A percentile compares a stretch with the other conserved stretches of the same genome.
phyloP scores from a whole-genome alignment of 176 grass and related monocot genomes.

The Cenchrus americanus region DNA sequence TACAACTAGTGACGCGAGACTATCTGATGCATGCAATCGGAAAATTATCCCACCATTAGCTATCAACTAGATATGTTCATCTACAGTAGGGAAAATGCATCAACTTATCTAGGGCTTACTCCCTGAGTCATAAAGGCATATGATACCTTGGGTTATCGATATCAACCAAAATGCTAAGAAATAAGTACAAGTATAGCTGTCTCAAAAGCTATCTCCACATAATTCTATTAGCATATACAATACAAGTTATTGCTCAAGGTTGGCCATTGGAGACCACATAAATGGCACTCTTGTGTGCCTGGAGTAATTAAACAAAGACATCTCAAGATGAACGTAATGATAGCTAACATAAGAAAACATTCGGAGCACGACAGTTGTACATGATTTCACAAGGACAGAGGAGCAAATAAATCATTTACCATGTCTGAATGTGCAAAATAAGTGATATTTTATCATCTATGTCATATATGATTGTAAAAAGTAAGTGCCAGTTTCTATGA shows the following conservation, averaged over 20 bases:
- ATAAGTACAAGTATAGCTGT: neutral
- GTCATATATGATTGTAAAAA: neutral
- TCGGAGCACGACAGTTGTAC: neutral
- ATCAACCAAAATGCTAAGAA: neutral
- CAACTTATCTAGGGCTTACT: neutral
- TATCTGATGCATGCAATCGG: neutral
- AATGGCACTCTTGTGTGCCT: neutral
- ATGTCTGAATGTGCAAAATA: neutral
- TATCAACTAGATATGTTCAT: neutral
- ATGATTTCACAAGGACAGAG: neutral
- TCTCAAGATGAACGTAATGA: neutral
- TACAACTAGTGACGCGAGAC: neutral
- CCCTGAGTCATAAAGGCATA: neutral
- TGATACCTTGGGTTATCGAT: neutral
- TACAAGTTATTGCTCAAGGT: neutral
- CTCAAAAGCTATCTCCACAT: neutral
- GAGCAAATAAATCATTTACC: neutral
- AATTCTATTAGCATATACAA: neutral
- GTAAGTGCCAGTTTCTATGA: too few relatives aligned
- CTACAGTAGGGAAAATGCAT: neutral
- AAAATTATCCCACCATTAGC: conserved; percentile 1
- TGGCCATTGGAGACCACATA: neutral
- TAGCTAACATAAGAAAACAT: neutral
- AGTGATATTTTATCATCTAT: neutral
- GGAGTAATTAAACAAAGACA: neutral